phyloP scores from a whole-genome alignment of 768 basidiomycete species.

The Dictyophora rubrovolvata region DNA sequence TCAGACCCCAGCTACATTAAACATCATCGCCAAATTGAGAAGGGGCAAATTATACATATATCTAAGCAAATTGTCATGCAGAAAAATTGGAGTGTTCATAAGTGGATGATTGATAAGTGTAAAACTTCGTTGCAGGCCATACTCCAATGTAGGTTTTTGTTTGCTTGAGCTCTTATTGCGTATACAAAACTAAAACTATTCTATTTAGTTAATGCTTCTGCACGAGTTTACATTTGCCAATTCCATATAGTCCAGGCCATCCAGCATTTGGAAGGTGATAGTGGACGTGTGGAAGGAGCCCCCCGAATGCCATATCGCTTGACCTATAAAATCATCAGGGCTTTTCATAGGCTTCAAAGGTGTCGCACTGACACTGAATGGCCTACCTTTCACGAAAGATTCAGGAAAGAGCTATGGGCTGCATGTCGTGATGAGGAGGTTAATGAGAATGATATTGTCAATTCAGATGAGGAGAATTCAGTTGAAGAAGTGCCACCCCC shows the following conservation, averaged over 20 bases:
- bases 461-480: no score
- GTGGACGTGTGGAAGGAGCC: conserved; percentile 2
- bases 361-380: conserved; percentile 2
- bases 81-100: conserved; percentile 1
- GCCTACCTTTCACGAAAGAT: not conserved
- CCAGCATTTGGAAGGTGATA: conserved; percentile 11
- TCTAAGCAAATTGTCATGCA: no score
- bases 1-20: not conserved
- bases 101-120: conserved; percentile 15
- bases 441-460: not conserved
- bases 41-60: no score
- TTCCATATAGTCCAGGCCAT: conserved; percentile 17
- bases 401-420: not conserved
- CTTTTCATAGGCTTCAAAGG: conserved; percentile 10
- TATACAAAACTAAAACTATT: not conserved
- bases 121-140: conserved; percentile 1
- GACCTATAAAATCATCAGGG: not conserved
- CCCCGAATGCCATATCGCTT: not conserved
- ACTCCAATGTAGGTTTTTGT: not conserved
- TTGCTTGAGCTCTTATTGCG: conserved; percentile 3
- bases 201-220: not conserved
- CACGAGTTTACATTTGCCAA: conserved; percentile 12
- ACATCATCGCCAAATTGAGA: no score
- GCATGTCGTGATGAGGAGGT: not conserved
- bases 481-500: no score